Percentiles rank a stretch among this genome's conserved stretches.
These are phyloP conservation scores for Proliferodiscus dingleyae DNA, from an alignment of 2,329 filamentous ascomycete genomes.

Conservation along the genomic window DNA sequence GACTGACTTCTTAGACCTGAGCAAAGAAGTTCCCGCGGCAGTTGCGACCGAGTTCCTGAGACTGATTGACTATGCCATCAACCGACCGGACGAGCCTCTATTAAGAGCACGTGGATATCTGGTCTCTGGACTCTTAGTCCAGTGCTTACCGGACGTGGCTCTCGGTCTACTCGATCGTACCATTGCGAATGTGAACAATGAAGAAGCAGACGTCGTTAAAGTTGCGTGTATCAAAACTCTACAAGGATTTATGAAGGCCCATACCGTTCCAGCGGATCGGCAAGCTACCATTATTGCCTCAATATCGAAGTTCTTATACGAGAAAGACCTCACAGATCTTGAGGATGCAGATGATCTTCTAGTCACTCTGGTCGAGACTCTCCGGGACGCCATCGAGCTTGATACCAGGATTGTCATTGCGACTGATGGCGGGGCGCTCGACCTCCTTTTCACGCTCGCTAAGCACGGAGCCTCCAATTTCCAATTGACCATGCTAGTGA, in stretches of 20 bases:
- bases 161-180: slow-evolving; percentile 65
- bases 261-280: slow-evolving; percentile 46
- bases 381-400: slow-evolving; percentile 77
- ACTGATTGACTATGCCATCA: slow-evolving; percentile 73
- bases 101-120: slow-evolving; percentile 83
- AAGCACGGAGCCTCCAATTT: slow-evolving; percentile 87
- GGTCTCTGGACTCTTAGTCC: slow-evolving; percentile 73
- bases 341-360: slow-evolving; percentile 89
- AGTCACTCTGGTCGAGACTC: slow-evolving; percentile 80
- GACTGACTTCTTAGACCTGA: slow-evolving; percentile 75
- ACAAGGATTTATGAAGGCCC: slow-evolving; percentile 56
- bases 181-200: slow-evolving; percentile 68
- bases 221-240: slow-evolving; percentile 86
- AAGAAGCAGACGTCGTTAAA: slow-evolving; percentile 82
- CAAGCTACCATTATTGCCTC: slow-evolving; percentile 59
- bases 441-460: slow-evolving; percentile 81
- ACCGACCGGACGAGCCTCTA: slow-evolving; percentile 64
- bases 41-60: slow-evolving; percentile 71
- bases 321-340: slow-evolving; percentile 76
- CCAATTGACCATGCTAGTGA: slow-evolving; percentile 81
- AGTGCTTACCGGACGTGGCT: slow-evolving; percentile 57
- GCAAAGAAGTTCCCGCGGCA: slow-evolving; percentile 63
- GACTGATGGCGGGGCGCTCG: slow-evolving; percentile 67
- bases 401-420: slow-evolving; percentile 71
- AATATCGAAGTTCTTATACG: slow-evolving; percentile 67